Evolutionary conservation across 2,329 filamentous ascomycete species (phyloP), one percentile per base, ranked within the genome.

Genomic region (Camptophora hylomeconis): DNA sequence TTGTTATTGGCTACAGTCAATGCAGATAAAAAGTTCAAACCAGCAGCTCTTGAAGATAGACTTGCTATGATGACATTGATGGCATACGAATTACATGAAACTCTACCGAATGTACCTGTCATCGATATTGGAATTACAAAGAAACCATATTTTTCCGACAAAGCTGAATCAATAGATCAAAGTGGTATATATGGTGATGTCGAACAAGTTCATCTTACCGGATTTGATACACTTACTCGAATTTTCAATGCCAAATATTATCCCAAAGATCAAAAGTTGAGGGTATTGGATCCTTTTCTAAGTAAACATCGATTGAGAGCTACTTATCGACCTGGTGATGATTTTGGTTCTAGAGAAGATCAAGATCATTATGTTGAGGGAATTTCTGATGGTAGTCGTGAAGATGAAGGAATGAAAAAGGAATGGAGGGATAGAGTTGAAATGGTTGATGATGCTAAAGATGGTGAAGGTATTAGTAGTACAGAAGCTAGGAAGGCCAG

Each of bases 1-100:
- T 57, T 77, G 2, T 57, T 76, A 1, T 67, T 76, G 30, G 70
- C 69, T 24, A 74, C 67, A 0, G 63, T 72, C 44, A 77, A 77
- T 58, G 72, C 72, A 11, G 72, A 77, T 47, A 75, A 75, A 42
- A 63, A 67, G 8, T 50, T 57, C 16, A 62, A 61, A 37, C 60
- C 60, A 2, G 60, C 59, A 11, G 45, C 45, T 6, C 64, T 65
- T 30, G 60, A 63, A 44, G 58, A 63, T 39, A 51, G 61, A 6
- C 46, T 65, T 13, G 51, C 50, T 9, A 63, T 65, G 60, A 64
- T 65, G 61, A 51, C 51, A 24, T 35, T 61, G 6, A 57, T 63
- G 25, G 61, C 61, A 1, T 46, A 53, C 20, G 56, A 63, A 30
- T 40, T 64, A 30, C 11, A 17, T 11, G 20, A 27, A 16, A 9